A percentile compares a stretch with the other conserved stretches of the same genome.
phyloP scores from a whole-genome alignment of 352 stramenopile genomes.

The Sclerospora graminicola region DNA sequence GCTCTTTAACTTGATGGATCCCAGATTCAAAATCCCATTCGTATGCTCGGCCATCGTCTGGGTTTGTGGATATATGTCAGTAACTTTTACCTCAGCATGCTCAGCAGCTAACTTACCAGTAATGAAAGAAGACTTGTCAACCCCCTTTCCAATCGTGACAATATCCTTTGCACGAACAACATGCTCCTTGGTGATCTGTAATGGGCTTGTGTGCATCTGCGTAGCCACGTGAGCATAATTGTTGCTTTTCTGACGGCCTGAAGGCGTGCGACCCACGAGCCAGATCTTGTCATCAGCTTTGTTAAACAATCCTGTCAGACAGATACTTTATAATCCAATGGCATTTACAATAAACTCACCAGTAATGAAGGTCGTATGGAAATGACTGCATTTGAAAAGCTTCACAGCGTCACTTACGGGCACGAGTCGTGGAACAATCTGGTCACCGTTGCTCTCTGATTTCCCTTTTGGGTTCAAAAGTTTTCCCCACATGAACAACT shows the following conservation, averaged over 20 bases:
- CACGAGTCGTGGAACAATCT: conserved; percentile 63
- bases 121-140: conserved; percentile 63
- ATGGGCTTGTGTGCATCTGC: conserved; percentile 56
- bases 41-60: conserved; percentile 50
- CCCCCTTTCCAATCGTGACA: conserved; percentile 60
- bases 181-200: conserved; percentile 49
- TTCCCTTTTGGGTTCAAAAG: conserved; percentile 61
- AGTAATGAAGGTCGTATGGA: conserved; percentile 77
- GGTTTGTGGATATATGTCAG: no score
- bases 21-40: conserved; percentile 65
- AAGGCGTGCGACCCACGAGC: conserved; percentile 66
- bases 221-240: conserved; percentile 48
- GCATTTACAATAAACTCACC: conserved; percentile 22
- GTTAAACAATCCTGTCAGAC: conserved; percentile 8
- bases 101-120: conserved; percentile 22
- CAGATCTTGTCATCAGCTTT: conserved; percentile 66
- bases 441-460: conserved; percentile 46
- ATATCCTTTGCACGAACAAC: conserved; percentile 37
- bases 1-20: conserved; percentile 36
- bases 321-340: neutral
- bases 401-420: conserved; percentile 58
- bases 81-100: neutral
- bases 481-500: conserved; percentile 83
- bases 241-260: conserved; percentile 47
- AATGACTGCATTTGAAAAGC: conserved; percentile 67